Base-by-base conservation (phyloP, 2,329 filamentous ascomycete genomes). In the Aspergillus arachidicola region DNA sequence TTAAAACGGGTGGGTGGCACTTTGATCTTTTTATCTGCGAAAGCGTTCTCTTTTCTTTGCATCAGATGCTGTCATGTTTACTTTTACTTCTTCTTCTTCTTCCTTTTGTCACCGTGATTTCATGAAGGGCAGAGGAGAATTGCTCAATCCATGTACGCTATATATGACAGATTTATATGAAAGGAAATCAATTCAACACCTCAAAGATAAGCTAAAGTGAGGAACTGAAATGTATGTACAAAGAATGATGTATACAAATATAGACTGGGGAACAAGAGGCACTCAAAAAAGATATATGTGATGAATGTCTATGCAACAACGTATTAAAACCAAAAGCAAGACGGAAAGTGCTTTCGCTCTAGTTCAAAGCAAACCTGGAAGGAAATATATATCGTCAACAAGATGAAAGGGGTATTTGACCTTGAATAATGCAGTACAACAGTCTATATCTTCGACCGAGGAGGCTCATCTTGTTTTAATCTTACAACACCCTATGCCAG, bases 401-500 rank as follows among this genome's bases (percentile, higher is more conserved):
- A 9, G 30, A 55, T 14, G 10, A 38, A 55, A 55, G 51, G 30
- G 30, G n/a, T 55, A 55, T 55, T 26, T 32, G 28, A 12, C 5
- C 28, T 21, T 32, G 48, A 4, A 9, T 10, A n/a, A 19, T 21
- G 28, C 28, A 32, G 28, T n/a, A 19, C 16, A 51, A 12, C 2
- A 19, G 16, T 67, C 61, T 68, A 69, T 62, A 76, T 73, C 74
- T 76, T 76, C 6, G 74, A 67, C 19, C 69, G 65, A 61, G 73
- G 68, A 10, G 69, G 68, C 58, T 75, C 74, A 51, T 81, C 78
- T 68, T 82, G 81, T 69, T 79, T 78, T 66, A 83, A 72, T 46
- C 81, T 76, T 16, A 82, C 79, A 57, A 83, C 78, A 9, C 81
- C 81, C 80, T 81, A 59, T 51, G 54, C 16, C 46, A 34, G 60